Base-by-base conservation (phyloP, 257 asterid species). In the Nicotiana paniculata region DNA sequence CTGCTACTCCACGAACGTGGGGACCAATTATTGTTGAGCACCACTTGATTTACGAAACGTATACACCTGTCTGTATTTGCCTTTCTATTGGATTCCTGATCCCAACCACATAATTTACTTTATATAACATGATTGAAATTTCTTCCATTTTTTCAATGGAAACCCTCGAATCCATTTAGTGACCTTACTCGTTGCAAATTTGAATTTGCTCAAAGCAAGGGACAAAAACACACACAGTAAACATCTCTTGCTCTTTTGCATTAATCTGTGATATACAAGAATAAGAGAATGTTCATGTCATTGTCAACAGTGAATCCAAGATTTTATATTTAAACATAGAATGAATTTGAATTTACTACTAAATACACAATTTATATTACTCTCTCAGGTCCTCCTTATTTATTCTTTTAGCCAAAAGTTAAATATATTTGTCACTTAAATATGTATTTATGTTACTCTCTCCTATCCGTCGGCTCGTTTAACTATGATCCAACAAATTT, bases 191-290 rank as follows among this genome's bases (percentile, higher is more conserved):
- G 2, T 3, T 18, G 6, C 28, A 58, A 16, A 58, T 17, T 3
- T 8, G 6, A 5, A 1, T 54, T 15, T 0, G 7, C 59, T 54
- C 21, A 16, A 54, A 13, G n/a, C 7, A 54, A 54, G 18, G 2
- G 32, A 28, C 32, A 4, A 15, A 54, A 43, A 43, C 51, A 43
- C 51, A 43, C 51, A 43, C 3, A 43, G 0, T 8, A 43, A 43
- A 43, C 51, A 43, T 26, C n/a, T 55, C 8, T 8, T 9, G 13
- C 43, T 81, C 61, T 69, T 82, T 65, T 80, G 79, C 82, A 82
- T 85, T 86, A 85, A 69, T 72, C 82, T 63, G 82, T 83, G 82
- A 72, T 12, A 76, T 55, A 48, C 43, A 6, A 11, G 75, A 18
- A 82, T 83, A 8, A 82, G 83, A 46, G 85, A 62, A 30, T 30